phyloP scores from a whole-genome alignment of 208 protist species.

The Leishmania lainsoni region DNA sequence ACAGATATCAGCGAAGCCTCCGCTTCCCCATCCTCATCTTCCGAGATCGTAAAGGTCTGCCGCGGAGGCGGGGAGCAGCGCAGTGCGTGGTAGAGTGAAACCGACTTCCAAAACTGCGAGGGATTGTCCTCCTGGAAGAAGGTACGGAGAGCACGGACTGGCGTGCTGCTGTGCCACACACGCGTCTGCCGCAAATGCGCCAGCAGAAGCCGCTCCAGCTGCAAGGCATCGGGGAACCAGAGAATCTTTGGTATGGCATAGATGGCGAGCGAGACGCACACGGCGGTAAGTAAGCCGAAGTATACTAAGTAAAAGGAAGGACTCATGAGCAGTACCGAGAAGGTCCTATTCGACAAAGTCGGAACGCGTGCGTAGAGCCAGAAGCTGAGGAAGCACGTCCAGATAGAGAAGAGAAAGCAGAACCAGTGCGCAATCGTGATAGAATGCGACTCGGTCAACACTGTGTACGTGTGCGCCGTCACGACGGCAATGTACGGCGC shows the following conservation, averaged over 20 bases:
- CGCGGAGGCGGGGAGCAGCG: constrained; percentile 24
- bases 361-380: constrained; percentile 33
- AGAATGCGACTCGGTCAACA: constrained; percentile 83
- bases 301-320: constrained; percentile 69
- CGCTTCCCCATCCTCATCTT: constrained; percentile 18
- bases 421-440: constrained; percentile 75
- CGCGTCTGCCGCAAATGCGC: constrained; percentile 23
- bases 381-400: constrained; percentile 68
- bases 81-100: constrained; percentile 45
- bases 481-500: constrained; percentile 80
- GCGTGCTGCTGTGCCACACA: constrained; percentile 11
- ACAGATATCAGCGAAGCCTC: neutral
- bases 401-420: constrained; percentile 62
- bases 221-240: constrained; percentile 72
- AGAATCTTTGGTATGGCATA: constrained; percentile 58
- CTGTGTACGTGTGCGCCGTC: constrained; percentile 78
- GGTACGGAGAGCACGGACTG: constrained; percentile 26
- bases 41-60: constrained; percentile 17
- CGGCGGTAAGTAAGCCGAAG: constrained; percentile 36
- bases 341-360: constrained; percentile 47
- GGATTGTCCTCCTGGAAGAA: constrained; percentile 61
- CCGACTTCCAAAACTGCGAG: constrained; percentile 51
- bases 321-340: constrained; percentile 47
- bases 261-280: constrained; percentile 49
- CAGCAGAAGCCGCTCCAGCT: constrained; percentile 50